Percentiles rank a stretch among this genome's conserved stretches.
phyloP scores from a whole-genome alignment of 306 rosid species.

The Fragaria iinumae region DNA sequence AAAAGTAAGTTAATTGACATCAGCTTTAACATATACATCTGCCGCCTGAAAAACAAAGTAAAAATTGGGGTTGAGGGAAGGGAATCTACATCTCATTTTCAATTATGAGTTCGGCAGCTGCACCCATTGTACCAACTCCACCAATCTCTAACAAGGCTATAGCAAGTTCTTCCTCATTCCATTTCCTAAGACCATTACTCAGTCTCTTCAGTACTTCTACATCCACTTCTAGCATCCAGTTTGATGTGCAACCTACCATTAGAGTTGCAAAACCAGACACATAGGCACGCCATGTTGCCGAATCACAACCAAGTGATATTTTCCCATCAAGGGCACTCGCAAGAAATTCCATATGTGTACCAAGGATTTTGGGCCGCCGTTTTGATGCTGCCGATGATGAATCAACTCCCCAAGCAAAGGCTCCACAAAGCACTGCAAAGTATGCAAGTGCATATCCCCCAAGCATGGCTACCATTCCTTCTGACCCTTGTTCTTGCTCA shows the following conservation, averaged over 20 bases:
- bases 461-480: conserved; percentile 81
- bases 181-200: conserved; percentile 72
- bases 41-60: conserved; percentile 13
- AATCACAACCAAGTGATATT: conserved; percentile 85
- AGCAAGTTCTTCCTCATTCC: conserved; percentile 89
- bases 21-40: conserved; percentile 3
- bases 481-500: conserved; percentile 51
- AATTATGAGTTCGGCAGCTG: conserved; percentile 83
- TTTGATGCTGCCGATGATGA: conserved; percentile 78
- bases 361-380: conserved; percentile 74
- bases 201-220: conserved; percentile 71
- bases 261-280: conserved; percentile 79
- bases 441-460: conserved; percentile 86
- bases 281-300: conserved; percentile 87
- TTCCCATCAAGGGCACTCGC: conserved; percentile 93
- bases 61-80: conserved; percentile 9
- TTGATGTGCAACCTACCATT: conserved; percentile 77
- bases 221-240: conserved; percentile 86
- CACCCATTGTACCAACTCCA: conserved; percentile 76
- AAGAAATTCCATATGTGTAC: conserved; percentile 82
- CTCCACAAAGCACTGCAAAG: conserved; percentile 77
- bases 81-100: conserved; percentile 42
- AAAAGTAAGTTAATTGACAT: conserved; percentile 17
- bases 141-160: conserved; percentile 70
- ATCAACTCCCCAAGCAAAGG: conserved; percentile 92